Percentiles rank a stretch among this genome's conserved stretches.
These are phyloP conservation scores for Aspergillus sp. DNA, from an alignment of 2,329 filamentous ascomycete genomes.

Conservation along the genomic window DNA sequence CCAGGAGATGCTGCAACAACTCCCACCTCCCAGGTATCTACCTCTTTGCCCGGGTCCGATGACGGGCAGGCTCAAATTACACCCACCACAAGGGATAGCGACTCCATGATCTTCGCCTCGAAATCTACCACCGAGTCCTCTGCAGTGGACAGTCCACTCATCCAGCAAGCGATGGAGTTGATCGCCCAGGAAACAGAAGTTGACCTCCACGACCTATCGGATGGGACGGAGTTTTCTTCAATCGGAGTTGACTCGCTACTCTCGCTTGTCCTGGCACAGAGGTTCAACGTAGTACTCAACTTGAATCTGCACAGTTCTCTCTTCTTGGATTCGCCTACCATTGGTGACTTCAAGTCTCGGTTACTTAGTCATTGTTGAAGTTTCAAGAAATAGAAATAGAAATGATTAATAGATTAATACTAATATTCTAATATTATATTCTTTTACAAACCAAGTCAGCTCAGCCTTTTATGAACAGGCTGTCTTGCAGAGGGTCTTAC, in stretches of 20 bases:
- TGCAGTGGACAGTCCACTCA: background rate
- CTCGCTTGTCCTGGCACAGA: background rate
- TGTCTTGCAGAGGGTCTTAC: too few species aligned
- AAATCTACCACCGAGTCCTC: background rate
- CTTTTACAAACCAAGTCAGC: too few species aligned
- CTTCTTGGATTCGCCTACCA: background rate
- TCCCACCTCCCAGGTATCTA: too few species aligned
- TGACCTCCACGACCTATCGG: constrained; percentile 20
- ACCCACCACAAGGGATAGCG: background rate
- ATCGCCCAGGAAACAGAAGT: constrained; percentile 29
- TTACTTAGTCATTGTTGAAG: too few species aligned
- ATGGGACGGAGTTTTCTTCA: constrained; percentile 14
- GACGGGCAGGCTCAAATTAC: too few species aligned
- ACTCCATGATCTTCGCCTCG: background rate
- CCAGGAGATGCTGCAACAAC: background rate
- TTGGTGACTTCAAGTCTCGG: background rate
- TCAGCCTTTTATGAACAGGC: too few species aligned
- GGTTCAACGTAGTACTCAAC: background rate
- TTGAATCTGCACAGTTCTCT: background rate
- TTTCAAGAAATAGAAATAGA: too few species aligned
- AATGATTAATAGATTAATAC: too few species aligned
- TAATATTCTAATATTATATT: too few species aligned
- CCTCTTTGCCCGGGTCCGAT: too few species aligned
- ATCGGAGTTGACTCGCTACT: background rate
- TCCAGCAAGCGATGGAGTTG: constrained; percentile 13